Percentiles rank a stretch among this genome's conserved stretches.
Conservation (phyloP, 768 basidiomycete species). For the Tricholomella constricta region DNA sequence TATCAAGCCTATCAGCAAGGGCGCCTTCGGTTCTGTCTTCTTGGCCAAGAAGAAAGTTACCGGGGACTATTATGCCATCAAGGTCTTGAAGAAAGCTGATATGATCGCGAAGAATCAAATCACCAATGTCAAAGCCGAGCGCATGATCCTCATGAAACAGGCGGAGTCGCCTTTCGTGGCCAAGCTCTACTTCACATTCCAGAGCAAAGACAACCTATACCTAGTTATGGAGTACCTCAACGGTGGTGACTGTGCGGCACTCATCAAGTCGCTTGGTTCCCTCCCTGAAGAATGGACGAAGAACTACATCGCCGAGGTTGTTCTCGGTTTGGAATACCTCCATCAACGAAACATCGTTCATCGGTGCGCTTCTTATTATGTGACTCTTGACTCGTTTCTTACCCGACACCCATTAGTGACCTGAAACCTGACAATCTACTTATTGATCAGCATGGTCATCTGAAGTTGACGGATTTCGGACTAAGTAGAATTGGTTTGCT, state of each 20-base stretch:
- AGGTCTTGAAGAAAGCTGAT: constrained; percentile 99
- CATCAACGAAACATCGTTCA: constrained; percentile 95
- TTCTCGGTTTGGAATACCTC: constrained; percentile 94
- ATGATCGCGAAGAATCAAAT: constrained; percentile 99
- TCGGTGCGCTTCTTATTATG: constrained; percentile 60
- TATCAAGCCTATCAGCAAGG: constrained; percentile 99
- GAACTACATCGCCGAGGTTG: constrained; percentile 95
- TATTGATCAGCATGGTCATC: constrained; percentile 94
- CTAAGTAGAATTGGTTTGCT: constrained; percentile 96
- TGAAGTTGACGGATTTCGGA: constrained; percentile 98
- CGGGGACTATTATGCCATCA: constrained; percentile 99
- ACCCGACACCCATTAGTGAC: constrained; percentile 59
- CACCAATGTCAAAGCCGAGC: constrained; percentile 98
- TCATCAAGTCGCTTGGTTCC: constrained; percentile 93
- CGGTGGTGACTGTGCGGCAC: constrained; percentile 95
- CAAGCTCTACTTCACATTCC: constrained; percentile 98
- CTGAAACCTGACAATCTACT: constrained; percentile 97
- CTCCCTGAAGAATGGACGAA: constrained; percentile 97
- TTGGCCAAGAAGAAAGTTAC: constrained; percentile 97
- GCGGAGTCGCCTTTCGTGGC: constrained; percentile 98
- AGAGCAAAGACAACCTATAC: constrained; percentile 98
- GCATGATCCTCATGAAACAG: constrained; percentile 99
- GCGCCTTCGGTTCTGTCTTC: constrained; percentile 98
- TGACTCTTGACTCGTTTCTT: not conserved
- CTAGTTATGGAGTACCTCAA: constrained; percentile 99